phyloP scores from a whole-genome alignment of 352 stramenopile species.

The Phytophthora meadii region DNA sequence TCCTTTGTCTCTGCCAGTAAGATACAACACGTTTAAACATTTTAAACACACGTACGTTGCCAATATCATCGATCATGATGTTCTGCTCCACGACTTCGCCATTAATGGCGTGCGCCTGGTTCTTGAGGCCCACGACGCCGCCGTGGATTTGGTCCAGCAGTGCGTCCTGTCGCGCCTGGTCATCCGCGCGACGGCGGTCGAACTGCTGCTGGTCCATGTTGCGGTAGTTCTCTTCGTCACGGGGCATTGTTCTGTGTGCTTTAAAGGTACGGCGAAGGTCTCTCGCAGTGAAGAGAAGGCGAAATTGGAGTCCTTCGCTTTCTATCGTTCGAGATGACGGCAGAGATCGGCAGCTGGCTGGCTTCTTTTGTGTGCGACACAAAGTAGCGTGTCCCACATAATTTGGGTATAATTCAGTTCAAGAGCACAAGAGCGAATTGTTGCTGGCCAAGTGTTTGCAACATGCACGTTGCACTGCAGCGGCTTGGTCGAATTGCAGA shows the following conservation, averaged over 20 bases:
- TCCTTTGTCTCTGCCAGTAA: conserved; percentile 5
- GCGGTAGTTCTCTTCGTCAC: conserved; percentile 60
- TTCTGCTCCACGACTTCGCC: conserved; percentile 87
- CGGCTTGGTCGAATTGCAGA: conserved; percentile 1
- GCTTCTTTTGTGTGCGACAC: conserved; percentile 30
- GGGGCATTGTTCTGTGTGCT: conserved; percentile 32
- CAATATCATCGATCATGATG: conserved; percentile 82
- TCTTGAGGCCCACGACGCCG: conserved; percentile 81
- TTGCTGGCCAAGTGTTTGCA: conserved; percentile 1
- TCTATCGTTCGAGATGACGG: conserved; percentile 32
- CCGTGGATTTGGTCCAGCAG: conserved; percentile 82
- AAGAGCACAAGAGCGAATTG: not conserved
- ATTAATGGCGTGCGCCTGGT: conserved; percentile 86
- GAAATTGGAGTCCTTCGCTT: conserved; percentile 8
- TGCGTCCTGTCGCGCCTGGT: conserved; percentile 71
- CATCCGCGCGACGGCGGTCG: conserved; percentile 58
- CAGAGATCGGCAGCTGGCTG: conserved; percentile 41
- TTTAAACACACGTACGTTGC: conserved; percentile 45
- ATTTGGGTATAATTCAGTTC: conserved; percentile 10
- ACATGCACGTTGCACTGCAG: not conserved
- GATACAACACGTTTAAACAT: not conserved
- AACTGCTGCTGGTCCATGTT: conserved; percentile 79
- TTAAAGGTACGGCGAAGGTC: conserved; percentile 1
- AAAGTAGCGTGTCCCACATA: conserved; percentile 26
- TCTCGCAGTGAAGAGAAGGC: conserved; percentile 30